Percentiles rank a stretch among this genome's conserved stretches.
Conservation (phyloP, 345 rosid genomes). For the Eucalyptus marginata region DNA sequence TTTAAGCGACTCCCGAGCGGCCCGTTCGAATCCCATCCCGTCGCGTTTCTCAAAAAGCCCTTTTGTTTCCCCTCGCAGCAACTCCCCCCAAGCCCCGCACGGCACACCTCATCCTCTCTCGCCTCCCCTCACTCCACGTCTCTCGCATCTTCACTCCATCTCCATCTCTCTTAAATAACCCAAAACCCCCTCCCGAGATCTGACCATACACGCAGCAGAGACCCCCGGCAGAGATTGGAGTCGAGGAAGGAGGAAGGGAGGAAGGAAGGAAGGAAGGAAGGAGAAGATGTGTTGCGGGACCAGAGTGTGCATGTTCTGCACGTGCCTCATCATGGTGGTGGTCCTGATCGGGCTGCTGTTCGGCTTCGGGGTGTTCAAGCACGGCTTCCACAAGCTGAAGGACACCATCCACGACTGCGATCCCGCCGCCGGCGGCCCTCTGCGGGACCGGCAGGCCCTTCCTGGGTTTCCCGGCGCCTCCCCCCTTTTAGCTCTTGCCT, state of each 20-base stretch:
- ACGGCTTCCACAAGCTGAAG: slow-evolving; percentile 73
- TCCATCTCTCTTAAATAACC: not conserved
- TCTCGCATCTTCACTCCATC: not conserved
- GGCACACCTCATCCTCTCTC: not conserved
- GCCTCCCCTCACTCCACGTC: not conserved
- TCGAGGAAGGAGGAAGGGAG: not conserved
- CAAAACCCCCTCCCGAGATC: not conserved
- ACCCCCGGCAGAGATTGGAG: not conserved
- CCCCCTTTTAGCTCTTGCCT: slow-evolving; percentile 6
- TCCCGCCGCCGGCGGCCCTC: not conserved
- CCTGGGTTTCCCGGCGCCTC: slow-evolving; percentile 29
- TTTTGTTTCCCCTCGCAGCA: not conserved
- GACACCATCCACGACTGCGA: slow-evolving; percentile 38
- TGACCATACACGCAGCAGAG: not conserved
- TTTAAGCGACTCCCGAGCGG: not conserved
- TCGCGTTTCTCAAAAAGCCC: not conserved
- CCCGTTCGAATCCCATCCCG: not conserved
- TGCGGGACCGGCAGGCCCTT: slow-evolving; percentile 29
- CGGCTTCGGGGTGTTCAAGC: slow-evolving; percentile 77
- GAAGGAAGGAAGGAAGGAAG: not conserved
- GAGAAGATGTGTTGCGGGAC: slow-evolving; percentile 53
- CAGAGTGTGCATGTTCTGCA: slow-evolving; percentile 60
- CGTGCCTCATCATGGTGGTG: slow-evolving; percentile 61
- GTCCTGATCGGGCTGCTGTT: slow-evolving; percentile 56
- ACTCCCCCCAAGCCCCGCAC: not conserved